Conservation (phyloP, 2,329 filamentous ascomycete genomes). For the Paecilomyces variotii region DNA sequence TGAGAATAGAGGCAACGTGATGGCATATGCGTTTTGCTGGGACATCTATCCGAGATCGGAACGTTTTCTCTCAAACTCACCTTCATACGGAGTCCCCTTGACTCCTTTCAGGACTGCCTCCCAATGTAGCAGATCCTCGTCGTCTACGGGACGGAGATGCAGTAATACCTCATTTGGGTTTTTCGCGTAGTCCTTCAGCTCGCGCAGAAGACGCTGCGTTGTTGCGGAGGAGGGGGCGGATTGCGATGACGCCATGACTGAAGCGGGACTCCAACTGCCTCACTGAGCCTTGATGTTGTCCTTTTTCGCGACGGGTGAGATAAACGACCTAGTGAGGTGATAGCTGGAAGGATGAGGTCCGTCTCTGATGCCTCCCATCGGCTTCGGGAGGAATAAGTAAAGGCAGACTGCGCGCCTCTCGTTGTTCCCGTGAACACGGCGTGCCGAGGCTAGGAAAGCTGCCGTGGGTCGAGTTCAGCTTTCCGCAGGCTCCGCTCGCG, state of each 20-base stretch:
- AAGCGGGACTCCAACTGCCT: neutral
- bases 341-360: neutral
- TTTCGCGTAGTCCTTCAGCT: conserved; percentile 51
- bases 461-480: conserved; percentile 3
- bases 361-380: neutral
- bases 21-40: neutral
- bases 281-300: neutral
- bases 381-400: neutral
- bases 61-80: conserved; percentile 23
- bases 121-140: conserved; percentile 53
- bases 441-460: conserved; percentile 5
- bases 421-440: neutral
- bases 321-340: neutral
- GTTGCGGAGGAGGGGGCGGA: conserved; percentile 25
- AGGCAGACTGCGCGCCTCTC: neutral
- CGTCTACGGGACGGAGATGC: conserved; percentile 48
- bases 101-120: conserved; percentile 54
- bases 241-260: conserved; percentile 17
- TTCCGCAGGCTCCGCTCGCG: neutral
- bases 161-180: conserved; percentile 50
- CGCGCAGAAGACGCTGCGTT: conserved; percentile 53
- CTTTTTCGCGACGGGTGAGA: neutral
- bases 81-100: conserved; percentile 52
- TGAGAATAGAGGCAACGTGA: neutral
- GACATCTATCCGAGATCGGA: neutral